Evolutionary conservation across 805 yeast genomes (phyloP).

Genomic region (Myxozyma geophila): DNA sequence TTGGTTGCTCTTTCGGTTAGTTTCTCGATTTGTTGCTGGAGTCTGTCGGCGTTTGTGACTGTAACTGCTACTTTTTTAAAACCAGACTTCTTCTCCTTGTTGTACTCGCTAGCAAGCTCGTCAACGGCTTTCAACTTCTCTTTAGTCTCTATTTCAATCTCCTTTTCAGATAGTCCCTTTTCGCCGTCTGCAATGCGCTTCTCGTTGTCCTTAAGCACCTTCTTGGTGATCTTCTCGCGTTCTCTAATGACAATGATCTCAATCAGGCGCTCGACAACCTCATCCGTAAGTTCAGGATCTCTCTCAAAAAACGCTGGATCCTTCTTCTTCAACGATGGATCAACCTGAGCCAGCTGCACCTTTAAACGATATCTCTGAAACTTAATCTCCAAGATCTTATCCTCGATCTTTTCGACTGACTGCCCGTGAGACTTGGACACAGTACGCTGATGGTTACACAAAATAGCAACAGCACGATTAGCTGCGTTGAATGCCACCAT

Average conservation of each 20-base stretch:
- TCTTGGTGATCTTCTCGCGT: conserved; percentile 63
- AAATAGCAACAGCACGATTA: conserved; percentile 89
- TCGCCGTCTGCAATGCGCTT: conserved; percentile 59
- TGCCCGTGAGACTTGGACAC: conserved; percentile 84
- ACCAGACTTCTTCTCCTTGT: conserved; percentile 58
- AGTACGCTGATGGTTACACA: conserved; percentile 96
- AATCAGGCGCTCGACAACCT: conserved; percentile 65
- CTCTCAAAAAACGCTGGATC: conserved; percentile 67
- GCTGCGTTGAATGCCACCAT: conserved; percentile 91
- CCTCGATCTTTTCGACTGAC: conserved; percentile 77
- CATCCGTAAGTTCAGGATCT: conserved; percentile 66
- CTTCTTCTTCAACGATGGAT: conserved; percentile 56
- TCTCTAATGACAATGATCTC: conserved; percentile 63
- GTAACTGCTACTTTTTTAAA: conserved; percentile 59
- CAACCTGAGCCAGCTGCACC: conserved; percentile 69
- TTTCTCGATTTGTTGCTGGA: conserved; percentile 70
- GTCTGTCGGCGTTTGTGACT: conserved; percentile 62
- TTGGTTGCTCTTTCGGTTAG: conserved; percentile 71
- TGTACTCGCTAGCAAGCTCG: conserved; percentile 52
- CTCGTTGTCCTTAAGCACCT: conserved; percentile 77
- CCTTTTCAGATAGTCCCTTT: conserved; percentile 47
- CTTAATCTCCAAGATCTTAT: conserved; percentile 73
- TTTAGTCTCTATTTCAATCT: conserved; percentile 57
- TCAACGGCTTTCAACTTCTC: conserved; percentile 62
- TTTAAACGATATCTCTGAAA: conserved; percentile 83